A percentile compares a stretch with the other conserved stretches of the same genome.
Conservation (phyloP, 805 yeast species). For the Saccharomyces paradoxus region DNA sequence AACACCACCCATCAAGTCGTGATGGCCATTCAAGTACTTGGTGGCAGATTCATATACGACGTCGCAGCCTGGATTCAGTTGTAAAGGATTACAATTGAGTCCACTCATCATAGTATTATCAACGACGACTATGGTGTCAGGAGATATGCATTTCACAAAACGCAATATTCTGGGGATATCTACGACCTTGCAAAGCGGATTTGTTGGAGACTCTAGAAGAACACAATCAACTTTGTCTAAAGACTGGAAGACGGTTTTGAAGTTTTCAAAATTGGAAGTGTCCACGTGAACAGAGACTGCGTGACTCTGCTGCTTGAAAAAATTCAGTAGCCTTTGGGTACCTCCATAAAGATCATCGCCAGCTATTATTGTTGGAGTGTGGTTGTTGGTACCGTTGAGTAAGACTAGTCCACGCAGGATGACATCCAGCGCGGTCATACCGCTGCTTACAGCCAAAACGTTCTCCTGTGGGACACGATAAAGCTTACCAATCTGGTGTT, state of each 20-base stretch:
- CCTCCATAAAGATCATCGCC: slow-evolving; percentile 96
- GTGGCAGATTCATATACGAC: slow-evolving; percentile 92
- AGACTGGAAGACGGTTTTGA: slow-evolving; percentile 46
- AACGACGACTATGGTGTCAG: slow-evolving; percentile 67
- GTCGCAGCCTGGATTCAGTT: slow-evolving; percentile 61
- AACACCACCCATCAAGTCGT: slow-evolving; percentile 94
- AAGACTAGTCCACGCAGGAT: slow-evolving; percentile 54
- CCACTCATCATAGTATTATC: slow-evolving; percentile 98
- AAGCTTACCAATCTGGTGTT: slow-evolving; percentile 65
- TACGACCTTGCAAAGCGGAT: slow-evolving; percentile 82
- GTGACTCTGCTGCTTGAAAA: slow-evolving; percentile 53
- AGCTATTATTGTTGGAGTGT: slow-evolving; percentile 72
- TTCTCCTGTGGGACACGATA: slow-evolving; percentile 58
- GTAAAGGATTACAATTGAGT: slow-evolving; percentile 72
- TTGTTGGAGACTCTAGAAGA: slow-evolving; percentile 79
- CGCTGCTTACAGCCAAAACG: slow-evolving; percentile 77
- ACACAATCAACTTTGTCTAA: slow-evolving; percentile 55
- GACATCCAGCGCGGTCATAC: slow-evolving; percentile 90
- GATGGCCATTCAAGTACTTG: slow-evolving; percentile 88
- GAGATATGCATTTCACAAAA: slow-evolving; percentile 58
- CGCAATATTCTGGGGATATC: slow-evolving; percentile 63
- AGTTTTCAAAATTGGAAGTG: slow-evolving; percentile 61
- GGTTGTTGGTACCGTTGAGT: slow-evolving; percentile 11
- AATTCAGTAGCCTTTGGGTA: slow-evolving; percentile 75
- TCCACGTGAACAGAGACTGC: slow-evolving; percentile 69